Evolutionary conservation across 2,329 filamentous ascomycete genomes (phyloP), one percentile per base, ranked within the genome.

Genomic region (Xylariaceae sp.): DNA sequence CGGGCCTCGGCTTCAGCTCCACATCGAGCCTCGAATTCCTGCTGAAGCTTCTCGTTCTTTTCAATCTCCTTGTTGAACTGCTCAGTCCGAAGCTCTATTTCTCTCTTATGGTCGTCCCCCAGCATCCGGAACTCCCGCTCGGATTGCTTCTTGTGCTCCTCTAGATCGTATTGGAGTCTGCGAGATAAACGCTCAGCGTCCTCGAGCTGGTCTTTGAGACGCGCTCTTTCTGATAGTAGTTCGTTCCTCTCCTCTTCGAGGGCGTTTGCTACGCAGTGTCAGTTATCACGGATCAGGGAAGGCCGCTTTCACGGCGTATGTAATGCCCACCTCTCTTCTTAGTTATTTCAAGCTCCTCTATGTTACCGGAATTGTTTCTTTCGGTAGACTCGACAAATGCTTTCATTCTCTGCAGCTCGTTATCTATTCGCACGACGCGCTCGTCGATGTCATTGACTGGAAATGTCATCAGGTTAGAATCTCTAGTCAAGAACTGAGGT

Each of bases 381-480:
- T 86, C 79, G 19, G 87, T 85, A 30, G 80, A 79, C 54, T 84
- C 83, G 67, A 96, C 83, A 59, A 87, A 85, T 54, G 86, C 79
- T 65, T 87, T 86, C 57, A 97, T 77, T 55, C 80, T 76, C 45
- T 80, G 79, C 67, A 90, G 90, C 64, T 92, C 79, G 16, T 78
- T 76, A 64, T 95, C 89, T 72, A 96, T 86, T 55, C 84, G 80
- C 58, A 85, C 84, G 61, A 96, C 80, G 60, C 86, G 84, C 57
- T 82, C 82, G 63, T 91, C 86, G 61, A 91, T 84, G 68, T 96
- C 90, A 80, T 87, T 92, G 65, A 81, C 87, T 89, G 80, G 59
- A 71, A 76, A 81, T 32, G 68, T 71, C 63, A 75, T 78, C 61
- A 80, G 73, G 79, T 89, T 86, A 84, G 91, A 89, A 77, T 85